Base-by-base conservation (phyloP, 2,329 filamentous ascomycete species). In the Harringtonia aguacate region DNA sequence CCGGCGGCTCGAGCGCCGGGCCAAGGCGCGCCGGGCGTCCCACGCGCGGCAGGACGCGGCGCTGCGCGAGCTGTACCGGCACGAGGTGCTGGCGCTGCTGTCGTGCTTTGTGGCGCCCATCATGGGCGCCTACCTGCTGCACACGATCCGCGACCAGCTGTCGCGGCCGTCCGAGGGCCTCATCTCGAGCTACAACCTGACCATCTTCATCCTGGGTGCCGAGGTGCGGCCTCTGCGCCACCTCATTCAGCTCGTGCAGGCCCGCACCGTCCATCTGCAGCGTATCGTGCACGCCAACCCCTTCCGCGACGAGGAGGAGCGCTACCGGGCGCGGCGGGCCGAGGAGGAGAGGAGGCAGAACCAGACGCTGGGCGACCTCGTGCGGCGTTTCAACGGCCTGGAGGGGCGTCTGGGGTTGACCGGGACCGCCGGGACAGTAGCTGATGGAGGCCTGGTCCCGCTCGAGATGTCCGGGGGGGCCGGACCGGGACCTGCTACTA, bases 151-250 rank as follows among this genome's bases (percentile, higher is more conserved):
- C 41, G 75, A 73, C 9, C 86, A 90, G 54, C 75, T 97, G 17
- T 89, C 84, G 21, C 74, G 85, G 2, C 86, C 85, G 0, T 88
- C 87, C 0, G 88, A 94, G 59, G 86, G 86, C 2, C 69, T 97
- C 12, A 82, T 97, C 8, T 94, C 87, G 5, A 86, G 95, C 61
- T 94, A 90, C 64, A 95, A 95, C 60, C 70, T 97, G 44, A 88
- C 83, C 13, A 86, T 97, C 42, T 97, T 95, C 61, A 69, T 95
- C 3, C 72, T 95, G 17, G 86, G 84, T 1, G 85, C 90, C 4
- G 90, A 97, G 62, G 69, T 95, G 24, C 81, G 86, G 4, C 90
- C 90, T 0, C 67, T 88, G 39, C 78, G 85, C 1, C 89, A 95
- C 57, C 65, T 94, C 22, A 77, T 95, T 49, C 86, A 81, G 57